A percentile compares a stretch with the other conserved stretches of the same genome.
These are phyloP conservation scores for Prunus campanulata DNA, from an alignment of 306 rosid species.

Conservation along the genomic window DNA sequence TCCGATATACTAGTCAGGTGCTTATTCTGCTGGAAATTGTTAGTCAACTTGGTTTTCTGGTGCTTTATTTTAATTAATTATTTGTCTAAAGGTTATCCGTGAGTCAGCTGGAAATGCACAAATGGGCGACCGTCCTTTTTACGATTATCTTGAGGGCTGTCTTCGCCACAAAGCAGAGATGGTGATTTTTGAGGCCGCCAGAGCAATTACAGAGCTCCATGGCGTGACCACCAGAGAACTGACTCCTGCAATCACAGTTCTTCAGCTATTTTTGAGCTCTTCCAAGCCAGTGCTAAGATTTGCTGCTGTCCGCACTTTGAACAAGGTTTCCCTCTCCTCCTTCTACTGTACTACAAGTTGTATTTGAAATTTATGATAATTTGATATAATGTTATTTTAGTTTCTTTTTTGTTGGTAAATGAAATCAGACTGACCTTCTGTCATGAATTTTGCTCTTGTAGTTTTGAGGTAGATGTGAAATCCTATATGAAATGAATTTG, in stretches of 20 bases:
- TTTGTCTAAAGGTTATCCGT: constrained; percentile 67
- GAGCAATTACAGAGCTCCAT: constrained; percentile 90
- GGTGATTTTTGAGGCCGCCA: constrained; percentile 99
- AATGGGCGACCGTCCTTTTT: constrained; percentile 92
- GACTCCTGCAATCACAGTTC: constrained; percentile 97
- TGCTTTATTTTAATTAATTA: constrained; percentile 20
- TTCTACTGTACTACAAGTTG: neutral
- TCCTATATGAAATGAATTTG: neutral
- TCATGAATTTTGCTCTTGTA: neutral
- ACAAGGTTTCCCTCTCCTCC: constrained; percentile 54
- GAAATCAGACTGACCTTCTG: neutral
- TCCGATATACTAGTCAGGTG: constrained; percentile 97
- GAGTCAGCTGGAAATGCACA: constrained; percentile 62
- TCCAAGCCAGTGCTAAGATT: constrained; percentile 97
- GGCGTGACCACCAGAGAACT: constrained; percentile 89
- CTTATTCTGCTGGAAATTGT: constrained; percentile 19
- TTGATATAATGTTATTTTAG: too few relatives aligned
- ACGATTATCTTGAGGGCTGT: constrained; percentile 95
- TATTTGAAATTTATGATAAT: constrained; percentile 5
- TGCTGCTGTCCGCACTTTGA: constrained; percentile 98
- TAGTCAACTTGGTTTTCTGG: constrained; percentile 7
- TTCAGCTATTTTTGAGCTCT: constrained; percentile 94
- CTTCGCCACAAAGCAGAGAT: constrained; percentile 97
- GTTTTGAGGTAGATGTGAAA: neutral
- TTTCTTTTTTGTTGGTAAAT: neutral